Percentiles rank a stretch among this genome's conserved stretches.
Evolutionary conservation across 2,329 filamentous ascomycete species (phyloP).

Genomic region (Epichloe gansuensis): DNA sequence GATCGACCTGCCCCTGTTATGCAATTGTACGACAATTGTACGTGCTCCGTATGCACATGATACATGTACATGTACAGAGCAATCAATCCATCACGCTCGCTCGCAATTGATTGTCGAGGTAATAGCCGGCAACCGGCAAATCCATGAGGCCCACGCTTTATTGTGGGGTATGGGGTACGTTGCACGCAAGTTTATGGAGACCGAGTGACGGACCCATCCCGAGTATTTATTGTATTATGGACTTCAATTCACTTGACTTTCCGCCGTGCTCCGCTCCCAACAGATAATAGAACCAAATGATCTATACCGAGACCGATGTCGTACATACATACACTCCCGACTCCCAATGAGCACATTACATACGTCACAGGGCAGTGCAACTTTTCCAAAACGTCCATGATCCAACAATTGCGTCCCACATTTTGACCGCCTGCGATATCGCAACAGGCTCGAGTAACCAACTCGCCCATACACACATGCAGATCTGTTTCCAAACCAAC

Average conservation of each 20-base stretch:
- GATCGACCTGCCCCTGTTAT: too few species aligned
- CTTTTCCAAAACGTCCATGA: neutral
- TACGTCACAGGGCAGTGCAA: neutral
- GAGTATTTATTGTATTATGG: neutral
- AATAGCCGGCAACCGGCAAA: constrained; percentile 8
- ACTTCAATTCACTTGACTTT: too few species aligned
- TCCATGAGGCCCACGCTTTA: constrained; percentile 5
- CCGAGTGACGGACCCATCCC: neutral
- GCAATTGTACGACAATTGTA: too few species aligned
- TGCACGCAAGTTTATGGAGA: neutral
- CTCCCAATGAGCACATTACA: neutral
- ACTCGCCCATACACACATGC: too few species aligned
- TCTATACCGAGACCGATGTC: neutral
- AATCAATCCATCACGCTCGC: too few species aligned
- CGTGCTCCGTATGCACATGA: too few species aligned
- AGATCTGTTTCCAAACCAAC: too few species aligned
- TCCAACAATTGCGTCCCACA: neutral
- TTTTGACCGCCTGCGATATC: neutral
- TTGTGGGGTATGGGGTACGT: constrained; percentile 15
- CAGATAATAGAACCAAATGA: neutral
- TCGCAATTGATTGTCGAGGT: neutral
- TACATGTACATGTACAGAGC: too few species aligned
- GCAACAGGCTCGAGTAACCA: too few species aligned
- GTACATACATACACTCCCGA: neutral
- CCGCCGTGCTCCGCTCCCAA: neutral